These are phyloP conservation scores for Boletus pseudopeckii DNA, from an alignment of 768 basidiomycete genomes.

Conservation along the genomic window DNA sequence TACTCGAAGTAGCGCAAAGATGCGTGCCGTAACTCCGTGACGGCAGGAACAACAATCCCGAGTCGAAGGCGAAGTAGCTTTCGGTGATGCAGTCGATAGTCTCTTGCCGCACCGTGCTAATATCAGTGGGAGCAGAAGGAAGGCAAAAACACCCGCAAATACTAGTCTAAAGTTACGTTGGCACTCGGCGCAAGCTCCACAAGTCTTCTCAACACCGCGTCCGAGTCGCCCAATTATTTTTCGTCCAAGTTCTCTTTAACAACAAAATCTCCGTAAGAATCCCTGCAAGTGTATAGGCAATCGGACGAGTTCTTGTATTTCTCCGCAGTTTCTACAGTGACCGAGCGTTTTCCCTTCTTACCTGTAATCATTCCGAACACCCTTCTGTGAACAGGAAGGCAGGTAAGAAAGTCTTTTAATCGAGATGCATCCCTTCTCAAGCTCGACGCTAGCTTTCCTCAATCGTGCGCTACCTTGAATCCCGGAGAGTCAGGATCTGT, in stretches of 20 bases:
- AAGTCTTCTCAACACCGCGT: background rate
- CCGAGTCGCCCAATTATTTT: too few relatives aligned
- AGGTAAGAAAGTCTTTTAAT: conserved; percentile 9
- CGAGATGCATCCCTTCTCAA: conserved; percentile 15
- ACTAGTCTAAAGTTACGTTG: too few relatives aligned
- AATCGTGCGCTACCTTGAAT: background rate
- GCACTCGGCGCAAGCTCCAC: too few relatives aligned
- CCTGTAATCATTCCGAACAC: background rate
- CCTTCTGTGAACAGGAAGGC: conserved; percentile 8
- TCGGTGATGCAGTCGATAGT: too few relatives aligned
- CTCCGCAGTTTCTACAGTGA: conserved; percentile 2
- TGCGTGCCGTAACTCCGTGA: background rate
- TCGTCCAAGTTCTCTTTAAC: background rate
- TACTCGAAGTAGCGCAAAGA: background rate
- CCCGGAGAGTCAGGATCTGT: conserved; percentile 6
- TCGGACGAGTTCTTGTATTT: conserved; percentile 14
- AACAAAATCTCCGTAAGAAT: background rate
- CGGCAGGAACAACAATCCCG: background rate
- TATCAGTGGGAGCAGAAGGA: background rate
- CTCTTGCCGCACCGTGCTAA: background rate
- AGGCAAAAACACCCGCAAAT: background rate
- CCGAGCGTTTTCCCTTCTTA: conserved; percentile 14
- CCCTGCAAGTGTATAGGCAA: conserved; percentile 1
- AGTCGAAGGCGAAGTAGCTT: background rate
- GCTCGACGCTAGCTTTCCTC: background rate